Conservation (phyloP, 2,329 filamentous ascomycete genomes). For the Colletotrichum lindemuthianum region DNA sequence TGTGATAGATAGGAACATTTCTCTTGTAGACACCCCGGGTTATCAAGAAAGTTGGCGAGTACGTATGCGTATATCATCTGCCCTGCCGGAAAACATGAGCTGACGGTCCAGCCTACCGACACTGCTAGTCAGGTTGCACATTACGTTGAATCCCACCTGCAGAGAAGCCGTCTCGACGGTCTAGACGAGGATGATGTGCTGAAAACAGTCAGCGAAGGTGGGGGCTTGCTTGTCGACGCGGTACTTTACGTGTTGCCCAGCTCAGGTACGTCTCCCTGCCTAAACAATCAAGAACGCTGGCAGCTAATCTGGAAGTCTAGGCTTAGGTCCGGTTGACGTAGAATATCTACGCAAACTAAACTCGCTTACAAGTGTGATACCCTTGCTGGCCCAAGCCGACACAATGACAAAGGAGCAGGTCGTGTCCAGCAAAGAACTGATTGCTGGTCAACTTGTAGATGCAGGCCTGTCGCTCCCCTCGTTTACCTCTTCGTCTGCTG, state of each 20-base stretch:
- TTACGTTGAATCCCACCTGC: slow-evolving; percentile 79
- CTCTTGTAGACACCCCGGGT: slow-evolving; percentile 88
- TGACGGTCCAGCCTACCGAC: slow-evolving; percentile 53
- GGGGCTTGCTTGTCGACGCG: slow-evolving; percentile 84
- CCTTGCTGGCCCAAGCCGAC: slow-evolving; percentile 83
- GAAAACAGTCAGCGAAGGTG: slow-evolving; percentile 80
- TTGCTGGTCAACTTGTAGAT: slow-evolving; percentile 65
- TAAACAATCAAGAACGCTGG: slow-evolving; percentile 47
- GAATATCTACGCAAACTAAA: slow-evolving; percentile 77
- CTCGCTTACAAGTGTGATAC: slow-evolving; percentile 83
- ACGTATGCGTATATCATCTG: slow-evolving; percentile 41
- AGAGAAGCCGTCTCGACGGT: slow-evolving; percentile 67
- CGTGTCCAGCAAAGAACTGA: slow-evolving; percentile 65
- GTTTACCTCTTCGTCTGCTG: slow-evolving; percentile 60
- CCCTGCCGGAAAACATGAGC: background rate
- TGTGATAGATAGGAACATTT: slow-evolving; percentile 89
- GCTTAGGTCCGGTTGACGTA: slow-evolving; percentile 60
- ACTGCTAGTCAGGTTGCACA: slow-evolving; percentile 69
- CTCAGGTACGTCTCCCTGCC: slow-evolving; percentile 61
- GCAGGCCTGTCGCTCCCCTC: slow-evolving; percentile 72
- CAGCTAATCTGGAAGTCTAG: slow-evolving; percentile 52
- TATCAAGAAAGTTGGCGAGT: slow-evolving; percentile 65
- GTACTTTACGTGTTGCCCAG: slow-evolving; percentile 84
- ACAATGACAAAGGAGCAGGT: slow-evolving; percentile 69
- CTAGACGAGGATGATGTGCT: slow-evolving; percentile 79